These are phyloP conservation scores for Prototheca wickerhamii DNA, from an alignment of 163 green algal species.

Conservation along the genomic window DNA sequence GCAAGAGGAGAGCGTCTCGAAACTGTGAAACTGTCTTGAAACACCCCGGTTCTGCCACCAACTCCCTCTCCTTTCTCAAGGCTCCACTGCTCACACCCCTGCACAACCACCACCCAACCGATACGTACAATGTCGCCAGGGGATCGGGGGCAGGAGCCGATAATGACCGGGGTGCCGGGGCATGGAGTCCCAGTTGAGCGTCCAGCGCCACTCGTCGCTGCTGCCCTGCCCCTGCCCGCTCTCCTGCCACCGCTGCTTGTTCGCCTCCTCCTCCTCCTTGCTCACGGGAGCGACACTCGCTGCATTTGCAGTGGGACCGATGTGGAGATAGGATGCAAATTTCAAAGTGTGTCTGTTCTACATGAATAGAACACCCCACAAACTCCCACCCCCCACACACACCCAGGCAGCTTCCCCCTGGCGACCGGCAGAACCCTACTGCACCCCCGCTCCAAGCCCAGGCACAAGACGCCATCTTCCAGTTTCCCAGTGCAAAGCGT, in stretches of 20 bases:
- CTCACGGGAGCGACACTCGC: conserved; percentile 5
- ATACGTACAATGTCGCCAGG: conserved; percentile 35
- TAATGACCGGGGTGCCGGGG: conserved; percentile 29
- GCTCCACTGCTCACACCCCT: background rate
- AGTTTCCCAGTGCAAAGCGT: no score
- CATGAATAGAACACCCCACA: no score
- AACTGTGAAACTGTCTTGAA: background rate
- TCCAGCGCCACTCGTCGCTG: conserved; percentile 32
- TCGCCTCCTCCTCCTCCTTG: conserved; percentile 34
- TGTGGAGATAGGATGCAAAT: no score
- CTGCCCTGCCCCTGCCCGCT: conserved; percentile 16
- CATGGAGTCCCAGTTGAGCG: conserved; percentile 38
- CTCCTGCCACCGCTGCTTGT: conserved; percentile 43
- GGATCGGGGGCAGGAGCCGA: conserved; percentile 56
- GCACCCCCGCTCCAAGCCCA: no score
- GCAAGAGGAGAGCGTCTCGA: background rate
- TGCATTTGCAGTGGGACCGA: no score
- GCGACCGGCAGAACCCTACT: no score
- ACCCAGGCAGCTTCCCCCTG: no score
- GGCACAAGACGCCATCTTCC: no score
- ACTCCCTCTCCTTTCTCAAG: background rate
- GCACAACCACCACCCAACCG: background rate
- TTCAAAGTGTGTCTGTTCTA: no score
- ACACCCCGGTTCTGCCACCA: background rate
- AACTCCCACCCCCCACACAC: no score